Evolutionary conservation across 768 basidiomycete genomes (phyloP).

Genomic region (Tulasnella calospora): DNA sequence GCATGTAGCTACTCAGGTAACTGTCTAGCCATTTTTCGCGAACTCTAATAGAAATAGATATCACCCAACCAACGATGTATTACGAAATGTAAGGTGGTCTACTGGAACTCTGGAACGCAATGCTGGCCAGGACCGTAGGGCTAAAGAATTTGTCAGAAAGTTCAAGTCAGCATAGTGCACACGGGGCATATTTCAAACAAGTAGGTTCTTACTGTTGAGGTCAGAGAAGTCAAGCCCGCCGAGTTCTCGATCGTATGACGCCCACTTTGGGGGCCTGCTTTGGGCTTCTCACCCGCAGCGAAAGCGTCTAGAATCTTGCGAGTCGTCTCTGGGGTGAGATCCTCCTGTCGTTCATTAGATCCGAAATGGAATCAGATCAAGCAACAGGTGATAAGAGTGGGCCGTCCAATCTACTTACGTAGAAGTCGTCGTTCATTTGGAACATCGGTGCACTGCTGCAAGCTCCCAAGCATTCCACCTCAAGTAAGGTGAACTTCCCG

Average conservation of each 20-base stretch:
- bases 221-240: constrained; percentile 76
- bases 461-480: constrained; percentile 98
- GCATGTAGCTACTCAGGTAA: neutral
- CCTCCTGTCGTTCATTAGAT: constrained; percentile 53
- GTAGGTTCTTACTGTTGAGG: constrained; percentile 54
- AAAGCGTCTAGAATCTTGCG: constrained; percentile 77
- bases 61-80: neutral
- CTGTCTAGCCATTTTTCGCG: neutral
- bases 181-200: neutral
- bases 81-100: constrained; percentile 30
- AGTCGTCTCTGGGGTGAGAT: constrained; percentile 70
- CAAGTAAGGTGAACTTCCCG: constrained; percentile 93
- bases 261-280: constrained; percentile 88
- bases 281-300: constrained; percentile 76
- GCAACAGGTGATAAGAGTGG: neutral
- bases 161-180: neutral
- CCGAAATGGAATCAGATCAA: constrained; percentile 18
- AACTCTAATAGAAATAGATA: constrained; percentile 11
- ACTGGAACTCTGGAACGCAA: constrained; percentile 80
- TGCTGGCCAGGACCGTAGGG: constrained; percentile 92
- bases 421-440: constrained; percentile 93
- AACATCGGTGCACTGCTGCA: constrained; percentile 99
- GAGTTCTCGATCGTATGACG: constrained; percentile 89
- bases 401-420: constrained; percentile 49
- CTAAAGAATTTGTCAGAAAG: constrained; percentile 41